Conservation (phyloP, 345 rosid species). For the Cardiospermum halicacabum region DNA sequence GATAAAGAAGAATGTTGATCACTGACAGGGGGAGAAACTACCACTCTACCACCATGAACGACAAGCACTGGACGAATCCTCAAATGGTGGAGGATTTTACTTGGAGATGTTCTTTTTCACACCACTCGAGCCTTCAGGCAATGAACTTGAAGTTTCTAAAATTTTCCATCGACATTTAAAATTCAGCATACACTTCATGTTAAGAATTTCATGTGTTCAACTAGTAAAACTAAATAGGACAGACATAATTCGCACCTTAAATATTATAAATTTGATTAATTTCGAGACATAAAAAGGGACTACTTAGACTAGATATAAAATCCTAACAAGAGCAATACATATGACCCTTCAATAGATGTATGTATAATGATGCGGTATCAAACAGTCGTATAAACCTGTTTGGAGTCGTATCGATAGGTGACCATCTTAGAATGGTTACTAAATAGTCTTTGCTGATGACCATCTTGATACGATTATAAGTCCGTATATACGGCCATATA, state of each 20-base stretch:
- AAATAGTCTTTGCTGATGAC: too few relatives aligned
- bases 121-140: constrained; percentile 69
- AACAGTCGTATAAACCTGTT: too few relatives aligned
- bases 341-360: not conserved
- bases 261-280: not conserved
- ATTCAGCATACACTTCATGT: not conserved
- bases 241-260: not conserved
- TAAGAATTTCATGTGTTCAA: not conserved
- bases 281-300: not conserved
- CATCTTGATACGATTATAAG: too few relatives aligned
- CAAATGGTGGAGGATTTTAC: constrained; percentile 53
- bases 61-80: constrained; percentile 46
- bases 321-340: not conserved
- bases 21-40: not conserved
- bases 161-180: constrained; percentile 40
- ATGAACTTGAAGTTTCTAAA: constrained; percentile 79
- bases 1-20: not conserved
- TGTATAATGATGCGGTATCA: too few relatives aligned
- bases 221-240: not conserved
- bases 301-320: not conserved
- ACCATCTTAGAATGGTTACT: too few relatives aligned
- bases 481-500: too few relatives aligned
- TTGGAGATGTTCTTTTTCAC: constrained; percentile 80
- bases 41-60: constrained; percentile 36
- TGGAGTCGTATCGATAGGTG: too few relatives aligned